A percentile compares a stretch with the other conserved stretches of the same genome.
These are phyloP conservation scores for Akebia trifoliata DNA, from an alignment of 164 flowering plant genomes.

Conservation along the genomic window DNA sequence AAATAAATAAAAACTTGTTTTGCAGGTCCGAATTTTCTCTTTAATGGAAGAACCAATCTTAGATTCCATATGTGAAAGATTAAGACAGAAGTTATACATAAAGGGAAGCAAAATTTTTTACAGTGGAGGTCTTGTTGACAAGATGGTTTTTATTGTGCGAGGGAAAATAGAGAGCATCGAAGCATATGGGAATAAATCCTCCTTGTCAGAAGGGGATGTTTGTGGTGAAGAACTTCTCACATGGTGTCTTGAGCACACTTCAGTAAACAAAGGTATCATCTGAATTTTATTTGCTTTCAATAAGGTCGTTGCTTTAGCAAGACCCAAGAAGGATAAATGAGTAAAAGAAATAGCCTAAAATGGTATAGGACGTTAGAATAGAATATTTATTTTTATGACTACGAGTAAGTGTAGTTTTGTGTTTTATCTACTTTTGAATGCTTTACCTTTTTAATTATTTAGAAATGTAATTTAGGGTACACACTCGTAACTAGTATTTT, in stretches of 20 bases:
- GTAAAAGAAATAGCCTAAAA: no score
- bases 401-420: no score
- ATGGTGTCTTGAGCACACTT: conserved; percentile 73
- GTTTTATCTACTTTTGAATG: no score
- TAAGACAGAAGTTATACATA: conserved; percentile 62
- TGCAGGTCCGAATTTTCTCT: conserved; percentile 69
- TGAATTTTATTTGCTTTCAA: no score
- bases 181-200: conserved; percentile 31
- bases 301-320: no score
- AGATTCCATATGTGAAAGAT: conserved; percentile 70
- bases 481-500: no score
- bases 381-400: no score
- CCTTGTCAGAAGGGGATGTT: conserved; percentile 64
- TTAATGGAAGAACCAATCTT: conserved; percentile 61
- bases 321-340: no score
- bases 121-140: conserved; percentile 45
- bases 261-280: conserved; percentile 50
- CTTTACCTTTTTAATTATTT: no score
- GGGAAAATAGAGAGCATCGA: conserved; percentile 58
- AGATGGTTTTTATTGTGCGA: conserved; percentile 66
- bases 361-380: no score
- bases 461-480: no score
- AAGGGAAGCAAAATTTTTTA: conserved; percentile 51
- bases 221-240: conserved; percentile 89
- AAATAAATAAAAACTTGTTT: not conserved